phyloP scores from a whole-genome alignment of 2,329 filamentous ascomycete genomes.

The Phialophora expanda region DNA sequence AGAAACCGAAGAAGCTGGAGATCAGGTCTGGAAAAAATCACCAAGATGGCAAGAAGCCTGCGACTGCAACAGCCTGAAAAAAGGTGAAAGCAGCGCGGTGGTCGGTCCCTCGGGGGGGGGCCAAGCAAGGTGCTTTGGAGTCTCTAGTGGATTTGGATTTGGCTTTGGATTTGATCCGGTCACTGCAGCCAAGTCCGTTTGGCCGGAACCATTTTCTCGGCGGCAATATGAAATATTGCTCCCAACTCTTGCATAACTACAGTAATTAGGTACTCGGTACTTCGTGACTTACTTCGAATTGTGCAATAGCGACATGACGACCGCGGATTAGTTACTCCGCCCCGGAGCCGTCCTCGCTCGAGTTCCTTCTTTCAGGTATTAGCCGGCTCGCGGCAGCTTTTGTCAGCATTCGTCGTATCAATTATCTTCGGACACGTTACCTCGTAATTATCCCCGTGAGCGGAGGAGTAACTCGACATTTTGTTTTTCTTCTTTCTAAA shows the following conservation, averaged over 20 bases:
- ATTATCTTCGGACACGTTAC: background rate
- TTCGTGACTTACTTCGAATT: background rate
- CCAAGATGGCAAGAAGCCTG: background rate
- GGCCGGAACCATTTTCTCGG: background rate
- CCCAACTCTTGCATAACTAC: background rate
- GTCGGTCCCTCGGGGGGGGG: background rate
- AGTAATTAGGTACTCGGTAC: too few species aligned
- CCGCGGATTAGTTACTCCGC: background rate
- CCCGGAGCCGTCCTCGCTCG: background rate
- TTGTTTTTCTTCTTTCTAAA: background rate
- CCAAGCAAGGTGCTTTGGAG: background rate
- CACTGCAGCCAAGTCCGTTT: background rate
- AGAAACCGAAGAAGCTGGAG: constrained; percentile 31
- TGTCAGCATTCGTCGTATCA: background rate
- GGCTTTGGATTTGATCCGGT: background rate
- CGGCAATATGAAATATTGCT: background rate
- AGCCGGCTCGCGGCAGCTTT: too few species aligned
- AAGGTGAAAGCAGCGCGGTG: background rate
- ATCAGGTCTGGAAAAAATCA: constrained; percentile 25
- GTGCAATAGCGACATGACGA: background rate
- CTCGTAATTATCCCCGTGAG: background rate
- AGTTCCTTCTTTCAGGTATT: background rate
- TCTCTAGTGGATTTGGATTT: background rate
- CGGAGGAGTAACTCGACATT: background rate
- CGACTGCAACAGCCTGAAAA: constrained; percentile 3